Conservation (phyloP, 768 basidiomycete genomes). For the Auricularia sp. region DNA sequence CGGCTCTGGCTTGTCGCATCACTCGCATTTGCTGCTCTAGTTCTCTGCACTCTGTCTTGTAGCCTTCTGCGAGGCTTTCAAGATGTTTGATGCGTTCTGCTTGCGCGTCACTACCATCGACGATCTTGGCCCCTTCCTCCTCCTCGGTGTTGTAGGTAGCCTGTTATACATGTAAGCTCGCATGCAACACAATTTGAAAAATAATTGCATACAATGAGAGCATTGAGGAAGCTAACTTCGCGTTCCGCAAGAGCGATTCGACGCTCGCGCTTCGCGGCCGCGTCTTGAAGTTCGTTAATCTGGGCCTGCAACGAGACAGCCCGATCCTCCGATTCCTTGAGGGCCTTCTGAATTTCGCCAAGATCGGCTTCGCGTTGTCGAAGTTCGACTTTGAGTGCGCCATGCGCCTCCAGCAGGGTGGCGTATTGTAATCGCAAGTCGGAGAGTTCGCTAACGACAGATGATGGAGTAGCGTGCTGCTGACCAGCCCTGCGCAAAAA, state of each 20-base stretch:
- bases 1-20: not conserved
- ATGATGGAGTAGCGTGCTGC: constrained; percentile 25
- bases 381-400: constrained; percentile 43
- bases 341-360: constrained; percentile 25
- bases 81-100: constrained; percentile 41
- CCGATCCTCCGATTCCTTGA: constrained; percentile 26
- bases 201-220: constrained; percentile 46
- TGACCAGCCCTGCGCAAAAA: constrained; percentile 27
- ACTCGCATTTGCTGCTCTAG: constrained; percentile 34
- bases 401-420: constrained; percentile 55
- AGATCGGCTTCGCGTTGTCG: constrained; percentile 46
- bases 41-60: constrained; percentile 37
- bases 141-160: constrained; percentile 58
- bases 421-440: constrained; percentile 53
- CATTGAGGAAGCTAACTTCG: constrained; percentile 57
- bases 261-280: constrained; percentile 27
- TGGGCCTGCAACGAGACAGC: constrained; percentile 27
- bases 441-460: constrained; percentile 48
- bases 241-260: constrained; percentile 37
- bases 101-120: constrained; percentile 25
- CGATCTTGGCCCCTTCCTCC: constrained; percentile 14
- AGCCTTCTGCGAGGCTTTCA: constrained; percentile 40
- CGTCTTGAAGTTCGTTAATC: constrained; percentile 30
- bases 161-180: constrained; percentile 18
- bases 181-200: not conserved